phyloP scores from a whole-genome alignment of 305 asterid species.

The Solanum hybrid region DNA sequence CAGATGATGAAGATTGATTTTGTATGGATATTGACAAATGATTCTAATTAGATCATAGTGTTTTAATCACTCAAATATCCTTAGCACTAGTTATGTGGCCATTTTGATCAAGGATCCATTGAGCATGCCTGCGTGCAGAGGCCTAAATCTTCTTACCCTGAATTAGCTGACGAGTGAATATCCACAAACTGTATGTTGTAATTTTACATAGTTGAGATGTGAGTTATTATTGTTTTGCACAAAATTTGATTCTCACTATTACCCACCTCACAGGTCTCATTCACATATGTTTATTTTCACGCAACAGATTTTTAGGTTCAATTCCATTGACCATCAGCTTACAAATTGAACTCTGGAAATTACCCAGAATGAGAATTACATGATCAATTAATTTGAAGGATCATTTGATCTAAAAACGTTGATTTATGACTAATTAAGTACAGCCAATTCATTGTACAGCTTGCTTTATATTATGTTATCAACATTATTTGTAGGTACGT shows the following conservation, averaged over 20 bases:
- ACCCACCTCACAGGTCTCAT: no score
- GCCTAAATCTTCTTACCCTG: not conserved
- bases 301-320: not conserved
- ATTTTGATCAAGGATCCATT: not conserved
- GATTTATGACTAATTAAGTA: not conserved
- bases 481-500: no score
- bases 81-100: not conserved
- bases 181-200: not conserved
- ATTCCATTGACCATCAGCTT: not conserved
- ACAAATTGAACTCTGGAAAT: not conserved
- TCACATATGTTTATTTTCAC: not conserved
- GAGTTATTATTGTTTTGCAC: not conserved
- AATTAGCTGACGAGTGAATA: not conserved
- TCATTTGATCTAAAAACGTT: not conserved
- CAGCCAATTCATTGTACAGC: not conserved
- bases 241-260: not conserved
- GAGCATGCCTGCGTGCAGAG: not conserved
- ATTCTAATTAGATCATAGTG: not conserved
- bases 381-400: not conserved
- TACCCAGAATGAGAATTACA: not conserved
- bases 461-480: not conserved
- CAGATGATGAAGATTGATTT: conserved; percentile 48
- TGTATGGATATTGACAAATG: not conserved
- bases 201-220: not conserved
- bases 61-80: not conserved